These are phyloP conservation scores for Aspergillus cristatus DNA, from an alignment of 495 filamentous ascomycete genomes.

Conservation along the genomic window DNA sequence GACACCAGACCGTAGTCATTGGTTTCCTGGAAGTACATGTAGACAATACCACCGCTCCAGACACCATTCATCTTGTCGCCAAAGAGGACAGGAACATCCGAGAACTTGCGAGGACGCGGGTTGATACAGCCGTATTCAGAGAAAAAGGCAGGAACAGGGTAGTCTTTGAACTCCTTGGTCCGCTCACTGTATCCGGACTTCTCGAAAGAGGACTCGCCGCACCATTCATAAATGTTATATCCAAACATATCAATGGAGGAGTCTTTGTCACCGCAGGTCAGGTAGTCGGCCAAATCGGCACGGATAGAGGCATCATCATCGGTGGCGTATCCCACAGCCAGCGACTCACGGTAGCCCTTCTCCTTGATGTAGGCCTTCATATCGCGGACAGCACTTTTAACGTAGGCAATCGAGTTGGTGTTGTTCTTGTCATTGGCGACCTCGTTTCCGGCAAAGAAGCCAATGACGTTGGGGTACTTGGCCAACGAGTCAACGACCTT, in stretches of 20 bases:
- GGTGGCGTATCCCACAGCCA: constrained; percentile 90
- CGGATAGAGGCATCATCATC: constrained; percentile 84
- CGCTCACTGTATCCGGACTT: constrained; percentile 71
- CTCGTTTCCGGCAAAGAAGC: constrained; percentile 98
- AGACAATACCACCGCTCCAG: constrained; percentile 92
- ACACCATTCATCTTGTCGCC: constrained; percentile 71
- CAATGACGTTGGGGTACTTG: constrained; percentile 79
- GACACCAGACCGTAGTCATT: constrained; percentile 86
- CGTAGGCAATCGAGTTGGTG: constrained; percentile 79
- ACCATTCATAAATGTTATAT: constrained; percentile 99
- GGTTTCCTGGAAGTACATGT: constrained; percentile 92
- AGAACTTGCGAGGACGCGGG: constrained; percentile 66
- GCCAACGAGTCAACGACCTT: constrained; percentile 74
- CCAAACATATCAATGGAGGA: constrained; percentile 92
- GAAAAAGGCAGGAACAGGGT: constrained; percentile 91
- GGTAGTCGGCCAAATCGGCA: constrained; percentile 70
- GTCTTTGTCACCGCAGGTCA: constrained; percentile 69
- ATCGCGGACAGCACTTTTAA: constrained; percentile 95
- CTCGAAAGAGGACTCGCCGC: constrained; percentile 66
- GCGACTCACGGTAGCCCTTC: constrained; percentile 57
- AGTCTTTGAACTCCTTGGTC: constrained; percentile 75
- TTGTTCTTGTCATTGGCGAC: constrained; percentile 81
- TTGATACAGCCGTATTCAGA: constrained; percentile 96
- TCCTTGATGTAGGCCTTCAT: constrained; percentile 85
- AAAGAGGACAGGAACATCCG: constrained; percentile 77